Evolutionary conservation across 495 filamentous ascomycete species (phyloP).

Genomic region (Thozetella sp.): DNA sequence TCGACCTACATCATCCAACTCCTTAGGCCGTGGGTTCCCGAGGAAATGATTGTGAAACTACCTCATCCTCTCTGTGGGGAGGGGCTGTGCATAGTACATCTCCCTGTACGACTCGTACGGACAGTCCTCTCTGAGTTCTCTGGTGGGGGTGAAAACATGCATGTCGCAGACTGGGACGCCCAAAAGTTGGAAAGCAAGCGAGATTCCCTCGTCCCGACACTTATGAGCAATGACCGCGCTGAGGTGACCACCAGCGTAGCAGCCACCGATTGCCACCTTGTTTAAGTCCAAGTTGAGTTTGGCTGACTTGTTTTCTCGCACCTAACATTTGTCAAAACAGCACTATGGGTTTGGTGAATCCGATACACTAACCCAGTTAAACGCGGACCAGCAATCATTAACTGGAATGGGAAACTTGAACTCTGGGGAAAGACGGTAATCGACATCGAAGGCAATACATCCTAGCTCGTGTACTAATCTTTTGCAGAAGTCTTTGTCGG

Average conservation of each 20-base stretch:
- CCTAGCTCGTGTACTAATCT: neutral
- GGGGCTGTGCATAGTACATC: neutral
- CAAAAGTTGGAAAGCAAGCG: neutral
- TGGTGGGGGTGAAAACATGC: neutral
- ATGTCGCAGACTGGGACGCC: neutral
- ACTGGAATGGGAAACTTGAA: neutral
- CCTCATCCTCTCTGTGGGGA: neutral
- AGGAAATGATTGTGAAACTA: slow-evolving; percentile 1
- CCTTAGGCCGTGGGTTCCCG: neutral
- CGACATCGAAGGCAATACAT: neutral
- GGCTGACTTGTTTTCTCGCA: neutral
- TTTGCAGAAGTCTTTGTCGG: slow-evolving; percentile 1
- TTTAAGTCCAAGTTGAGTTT: neutral
- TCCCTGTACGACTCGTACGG: neutral
- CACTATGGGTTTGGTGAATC: too few relatives aligned
- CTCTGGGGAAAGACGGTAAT: neutral
- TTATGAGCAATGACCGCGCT: neutral
- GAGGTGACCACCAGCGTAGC: neutral
- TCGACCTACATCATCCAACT: neutral
- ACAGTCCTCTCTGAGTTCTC: neutral
- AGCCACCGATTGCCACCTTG: neutral
- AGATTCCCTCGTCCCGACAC: neutral
- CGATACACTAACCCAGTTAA: neutral
- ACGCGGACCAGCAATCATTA: neutral
- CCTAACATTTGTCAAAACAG: neutral